phyloP scores from a whole-genome alignment of 2,329 filamentous ascomycete species.

The Diaporthe caulivora region DNA sequence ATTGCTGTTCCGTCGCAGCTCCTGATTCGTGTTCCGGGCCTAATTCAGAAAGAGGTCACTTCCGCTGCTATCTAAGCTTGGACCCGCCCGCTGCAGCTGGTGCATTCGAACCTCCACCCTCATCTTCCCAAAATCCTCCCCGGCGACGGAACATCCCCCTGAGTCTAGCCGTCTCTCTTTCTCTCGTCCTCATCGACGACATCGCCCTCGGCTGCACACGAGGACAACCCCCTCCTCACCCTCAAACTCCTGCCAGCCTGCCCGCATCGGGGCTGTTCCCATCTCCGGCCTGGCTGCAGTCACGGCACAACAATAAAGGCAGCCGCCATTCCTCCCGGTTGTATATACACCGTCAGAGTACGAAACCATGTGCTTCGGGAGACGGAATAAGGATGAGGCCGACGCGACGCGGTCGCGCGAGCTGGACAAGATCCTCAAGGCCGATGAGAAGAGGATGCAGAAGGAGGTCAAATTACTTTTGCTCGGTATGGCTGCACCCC shows the following conservation, averaged over 20 bases:
- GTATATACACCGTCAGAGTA: slow-evolving; percentile 18
- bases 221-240: slow-evolving; percentile 3
- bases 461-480: slow-evolving; percentile 95
- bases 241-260: neutral
- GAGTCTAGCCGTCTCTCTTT: slow-evolving; percentile 1
- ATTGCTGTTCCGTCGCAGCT: slow-evolving; percentile 6
- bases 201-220: slow-evolving; percentile 2
- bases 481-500: slow-evolving; percentile 73
- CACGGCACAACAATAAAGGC: slow-evolving; percentile 13
- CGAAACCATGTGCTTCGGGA: slow-evolving; percentile 69
- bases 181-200: slow-evolving; percentile 12
- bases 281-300: slow-evolving; percentile 7
- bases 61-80: slow-evolving; percentile 30
- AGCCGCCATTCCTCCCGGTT: slow-evolving; percentile 10
- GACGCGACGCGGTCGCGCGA: slow-evolving; percentile 73
- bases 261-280: neutral
- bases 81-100: slow-evolving; percentile 33
- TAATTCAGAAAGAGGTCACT: slow-evolving; percentile 21
- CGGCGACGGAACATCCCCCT: slow-evolving; percentile 23
- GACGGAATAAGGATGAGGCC: slow-evolving; percentile 63
- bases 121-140: slow-evolving; percentile 26
- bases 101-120: slow-evolving; percentile 21
- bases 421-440: slow-evolving; percentile 87
- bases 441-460: slow-evolving; percentile 87
- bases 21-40: slow-evolving; percentile 32